Conservation (phyloP, 2,329 filamentous ascomycete species). For the Ophiocordyceps australis region DNA sequence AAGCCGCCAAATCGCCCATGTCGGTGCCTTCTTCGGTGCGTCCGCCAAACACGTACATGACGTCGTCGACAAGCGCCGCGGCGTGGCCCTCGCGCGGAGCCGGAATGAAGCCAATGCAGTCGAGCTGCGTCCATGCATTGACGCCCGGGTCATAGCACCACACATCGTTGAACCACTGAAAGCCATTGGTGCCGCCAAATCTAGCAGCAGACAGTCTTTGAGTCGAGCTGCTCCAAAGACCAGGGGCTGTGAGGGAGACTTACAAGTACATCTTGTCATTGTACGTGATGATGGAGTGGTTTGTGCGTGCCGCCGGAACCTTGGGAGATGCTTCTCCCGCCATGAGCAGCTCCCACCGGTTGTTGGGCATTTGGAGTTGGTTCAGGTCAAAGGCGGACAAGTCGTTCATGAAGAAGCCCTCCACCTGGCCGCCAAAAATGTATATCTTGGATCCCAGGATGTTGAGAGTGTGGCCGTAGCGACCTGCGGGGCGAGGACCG, state of each 20-base stretch:
- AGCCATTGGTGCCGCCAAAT: slow-evolving; percentile 94
- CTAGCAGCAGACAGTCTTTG: slow-evolving; percentile 24
- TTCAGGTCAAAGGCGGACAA: slow-evolving; percentile 91
- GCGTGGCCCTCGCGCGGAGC: slow-evolving; percentile 88
- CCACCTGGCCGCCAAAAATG: slow-evolving; percentile 93
- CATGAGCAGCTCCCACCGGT: slow-evolving; percentile 88
- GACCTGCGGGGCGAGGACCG: slow-evolving; percentile 68
- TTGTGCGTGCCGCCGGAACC: slow-evolving; percentile 77
- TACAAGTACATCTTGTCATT: slow-evolving; percentile 90
- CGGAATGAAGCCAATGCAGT: slow-evolving; percentile 96
- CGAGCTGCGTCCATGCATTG: slow-evolving; percentile 74
- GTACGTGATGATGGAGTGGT: slow-evolving; percentile 81
- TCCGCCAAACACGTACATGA: slow-evolving; percentile 98
- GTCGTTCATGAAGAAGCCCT: slow-evolving; percentile 97
- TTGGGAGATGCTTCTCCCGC: slow-evolving; percentile 32
- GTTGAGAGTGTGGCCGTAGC: slow-evolving; percentile 92
- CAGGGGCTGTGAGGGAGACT: no score
- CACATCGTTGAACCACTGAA: slow-evolving; percentile 97
- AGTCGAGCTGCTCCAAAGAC: no score
- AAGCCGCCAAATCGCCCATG: slow-evolving; percentile 79
- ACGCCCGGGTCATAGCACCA: slow-evolving; percentile 81
- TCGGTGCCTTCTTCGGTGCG: slow-evolving; percentile 87
- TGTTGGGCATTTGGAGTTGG: slow-evolving; percentile 75
- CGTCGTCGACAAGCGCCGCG: slow-evolving; percentile 82
- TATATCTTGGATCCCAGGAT: slow-evolving; percentile 95